These are phyloP conservation scores for Prunus yedoensis DNA, from an alignment of 331 rosid species.

Conservation along the genomic window DNA sequence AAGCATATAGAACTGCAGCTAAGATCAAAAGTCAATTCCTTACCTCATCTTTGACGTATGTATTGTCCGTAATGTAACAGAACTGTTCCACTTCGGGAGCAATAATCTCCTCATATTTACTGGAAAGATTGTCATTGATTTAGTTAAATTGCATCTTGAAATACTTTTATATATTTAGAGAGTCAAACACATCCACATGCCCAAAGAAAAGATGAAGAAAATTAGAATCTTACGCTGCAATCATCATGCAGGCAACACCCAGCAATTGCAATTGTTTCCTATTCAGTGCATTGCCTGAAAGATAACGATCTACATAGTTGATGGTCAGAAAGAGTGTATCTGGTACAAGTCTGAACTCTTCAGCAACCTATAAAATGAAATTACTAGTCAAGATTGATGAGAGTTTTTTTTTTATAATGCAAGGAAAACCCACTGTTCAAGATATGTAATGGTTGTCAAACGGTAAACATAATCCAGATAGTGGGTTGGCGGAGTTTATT, in stretches of 20 bases:
- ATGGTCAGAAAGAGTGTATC: slow-evolving; percentile 82
- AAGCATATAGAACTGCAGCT: background rate
- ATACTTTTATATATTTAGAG: background rate
- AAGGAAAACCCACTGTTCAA: background rate
- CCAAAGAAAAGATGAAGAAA: background rate
- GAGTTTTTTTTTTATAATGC: background rate
- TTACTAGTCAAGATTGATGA: background rate
- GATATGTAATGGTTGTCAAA: background rate
- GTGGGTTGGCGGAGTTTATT: background rate
- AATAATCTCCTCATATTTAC: slow-evolving; percentile 89
- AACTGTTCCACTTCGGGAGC: slow-evolving; percentile 90
- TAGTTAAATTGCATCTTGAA: background rate
- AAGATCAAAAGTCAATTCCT: slow-evolving; percentile 10
- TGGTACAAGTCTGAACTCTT: slow-evolving; percentile 75
- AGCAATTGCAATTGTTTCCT: slow-evolving; percentile 73
- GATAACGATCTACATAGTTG: slow-evolving; percentile 86
- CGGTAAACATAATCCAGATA: background rate
- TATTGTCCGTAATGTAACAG: slow-evolving; percentile 86
- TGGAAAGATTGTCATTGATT: slow-evolving; percentile 30
- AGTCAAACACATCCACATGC: slow-evolving; percentile 7
- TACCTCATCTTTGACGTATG: slow-evolving; percentile 87
- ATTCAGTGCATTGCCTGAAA: slow-evolving; percentile 68
- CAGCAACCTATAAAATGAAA: slow-evolving; percentile 67
- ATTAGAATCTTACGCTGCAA: slow-evolving; percentile 74
- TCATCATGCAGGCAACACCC: slow-evolving; percentile 92